Conservation (phyloP, 192 early-diverging fungal genomes). For the Coemansia sp. region DNA sequence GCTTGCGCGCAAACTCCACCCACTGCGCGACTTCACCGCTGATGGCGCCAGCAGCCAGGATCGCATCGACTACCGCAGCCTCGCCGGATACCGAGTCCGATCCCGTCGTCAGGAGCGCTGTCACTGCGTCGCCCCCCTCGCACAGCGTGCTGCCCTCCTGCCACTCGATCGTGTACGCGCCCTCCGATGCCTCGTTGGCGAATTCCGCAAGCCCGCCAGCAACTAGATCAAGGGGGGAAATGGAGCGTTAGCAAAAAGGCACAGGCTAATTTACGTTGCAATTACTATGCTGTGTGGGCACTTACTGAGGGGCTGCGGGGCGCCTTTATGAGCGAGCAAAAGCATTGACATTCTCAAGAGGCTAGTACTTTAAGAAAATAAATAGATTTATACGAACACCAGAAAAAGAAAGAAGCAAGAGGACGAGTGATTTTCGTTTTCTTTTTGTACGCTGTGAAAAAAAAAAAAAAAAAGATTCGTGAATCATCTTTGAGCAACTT, state of each 20-base stretch:
- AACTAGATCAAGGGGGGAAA: slow-evolving; percentile 27
- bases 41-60: background rate
- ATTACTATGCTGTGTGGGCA: background rate
- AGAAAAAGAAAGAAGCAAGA: background rate
- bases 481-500: background rate
- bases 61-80: slow-evolving; percentile 6
- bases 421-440: background rate
- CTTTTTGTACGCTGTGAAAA: background rate
- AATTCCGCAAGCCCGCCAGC: slow-evolving; percentile 57
- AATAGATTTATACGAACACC: background rate
- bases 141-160: slow-evolving; percentile 51
- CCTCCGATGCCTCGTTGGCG: slow-evolving; percentile 35
- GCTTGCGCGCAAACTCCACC: slow-evolving; percentile 70
- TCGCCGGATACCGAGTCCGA: slow-evolving; percentile 21
- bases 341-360: slow-evolving; percentile 60
- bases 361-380: background rate
- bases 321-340: slow-evolving; percentile 63
- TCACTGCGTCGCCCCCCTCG: slow-evolving; percentile 46
- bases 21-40: slow-evolving; percentile 65
- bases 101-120: slow-evolving; percentile 23
- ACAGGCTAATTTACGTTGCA: too few species aligned
- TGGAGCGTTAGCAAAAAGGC: too few species aligned
- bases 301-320: slow-evolving; percentile 59
- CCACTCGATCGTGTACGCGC: slow-evolving; percentile 53
- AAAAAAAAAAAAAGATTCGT: background rate